Evolutionary conservation across 768 basidiomycete species (phyloP).

Genomic region (Boletus patriciae): DNA sequence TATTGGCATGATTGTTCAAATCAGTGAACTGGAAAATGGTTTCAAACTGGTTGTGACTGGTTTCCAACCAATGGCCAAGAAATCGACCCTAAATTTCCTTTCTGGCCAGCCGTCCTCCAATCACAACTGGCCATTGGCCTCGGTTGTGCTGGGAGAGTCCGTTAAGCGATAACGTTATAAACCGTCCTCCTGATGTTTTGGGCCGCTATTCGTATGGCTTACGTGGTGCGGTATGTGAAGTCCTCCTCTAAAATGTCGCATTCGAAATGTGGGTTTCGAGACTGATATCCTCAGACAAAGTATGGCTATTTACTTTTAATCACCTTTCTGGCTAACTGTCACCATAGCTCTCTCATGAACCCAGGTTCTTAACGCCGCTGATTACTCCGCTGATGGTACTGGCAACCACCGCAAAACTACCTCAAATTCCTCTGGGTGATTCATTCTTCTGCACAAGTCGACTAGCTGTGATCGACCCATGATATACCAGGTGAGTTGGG

Average conservation of each 20-base stretch:
- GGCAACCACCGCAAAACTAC: slow-evolving; percentile 22
- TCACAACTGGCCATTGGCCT: too few species aligned
- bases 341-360: slow-evolving; percentile 37
- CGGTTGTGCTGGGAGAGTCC: too few species aligned
- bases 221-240: slow-evolving; percentile 11
- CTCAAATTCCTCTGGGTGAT: slow-evolving; percentile 37
- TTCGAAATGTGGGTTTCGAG: slow-evolving; percentile 10
- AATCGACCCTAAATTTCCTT: too few species aligned
- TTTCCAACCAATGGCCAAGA: too few species aligned
- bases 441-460: slow-evolving; percentile 10
- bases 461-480: background rate
- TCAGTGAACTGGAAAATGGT: too few species aligned
- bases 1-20: too few species aligned
- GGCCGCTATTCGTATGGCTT: slow-evolving; percentile 33
- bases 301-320: background rate
- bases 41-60: too few species aligned
- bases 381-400: slow-evolving; percentile 35
- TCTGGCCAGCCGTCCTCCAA: too few species aligned
- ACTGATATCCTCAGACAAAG: slow-evolving; percentile 21
- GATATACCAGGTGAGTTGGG: slow-evolving; percentile 27
- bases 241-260: background rate
- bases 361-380: slow-evolving; percentile 39
- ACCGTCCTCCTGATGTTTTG: slow-evolving; percentile 12
- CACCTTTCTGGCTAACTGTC: background rate
- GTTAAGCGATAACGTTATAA: too few species aligned